Evolutionary conservation across 257 asterid genomes (phyloP), one percentile per base, ranked within the genome.

Genomic region (Verbena officinalis): DNA sequence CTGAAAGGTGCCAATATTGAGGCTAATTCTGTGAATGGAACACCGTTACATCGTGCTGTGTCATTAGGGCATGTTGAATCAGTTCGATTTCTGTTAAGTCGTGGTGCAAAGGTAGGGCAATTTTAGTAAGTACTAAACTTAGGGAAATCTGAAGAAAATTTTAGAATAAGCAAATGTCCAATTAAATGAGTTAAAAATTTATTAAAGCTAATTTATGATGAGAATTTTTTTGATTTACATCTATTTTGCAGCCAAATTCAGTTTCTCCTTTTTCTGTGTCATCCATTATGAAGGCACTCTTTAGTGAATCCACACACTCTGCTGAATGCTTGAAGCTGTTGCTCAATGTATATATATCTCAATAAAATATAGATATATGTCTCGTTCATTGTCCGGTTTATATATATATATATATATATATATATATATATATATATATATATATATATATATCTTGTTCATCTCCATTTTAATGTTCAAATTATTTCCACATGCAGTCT

Each of bases 11-110:
- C 68, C 11, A 10, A n/a, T 10, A 21, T 68, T 10, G 72, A 68
- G 21, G 40, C 55, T 11, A 39, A 56, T 42, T 74, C 79, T 2
- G 71, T 68, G 17, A 13, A 27, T 14, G 79, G 79, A 46, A 68
- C 79, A 27, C 79, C 79, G 15, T 9, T 74, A 0, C 67, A 68
- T 22, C 40, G 53, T 49, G 79, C 79, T 7, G 63, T 57, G 22
- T 38, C 74, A 9, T 39, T n/a, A 9, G 75, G 71, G 56, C 31
- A 16, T 21, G 59, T 62, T 15, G 75, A 62, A 19, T 24, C 75
- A 38, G 67, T 74, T 27, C 23, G 65, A 19, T 59, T 30, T 38
- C 69, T 73, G 24, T 65, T 73, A 23, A n/a, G 15, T 44, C 69
- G 14, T 42, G 77, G 73, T 19, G 68, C 72, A 0, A 15, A 61